Conservation (phyloP, 768 basidiomycete species). For the Hypholoma sublateritium region DNA sequence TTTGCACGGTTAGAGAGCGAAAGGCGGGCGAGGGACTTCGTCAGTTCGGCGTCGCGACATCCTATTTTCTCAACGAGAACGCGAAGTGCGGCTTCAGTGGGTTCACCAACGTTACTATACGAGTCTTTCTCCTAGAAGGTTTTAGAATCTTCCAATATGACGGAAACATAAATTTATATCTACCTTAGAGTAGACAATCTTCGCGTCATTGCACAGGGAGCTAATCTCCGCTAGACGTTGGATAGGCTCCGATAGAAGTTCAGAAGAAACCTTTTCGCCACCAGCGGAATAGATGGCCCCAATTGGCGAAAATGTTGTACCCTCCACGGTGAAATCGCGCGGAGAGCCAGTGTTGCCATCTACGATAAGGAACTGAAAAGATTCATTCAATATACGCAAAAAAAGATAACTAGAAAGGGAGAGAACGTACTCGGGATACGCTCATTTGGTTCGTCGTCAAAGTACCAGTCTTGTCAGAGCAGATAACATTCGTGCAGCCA, state of each 20-base stretch:
- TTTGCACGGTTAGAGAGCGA: conserved; percentile 65
- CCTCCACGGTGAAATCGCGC: conserved; percentile 80
- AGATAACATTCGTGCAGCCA: conserved; percentile 97
- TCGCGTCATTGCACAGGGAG: conserved; percentile 94
- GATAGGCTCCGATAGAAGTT: conserved; percentile 67
- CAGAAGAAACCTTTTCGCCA: conserved; percentile 56
- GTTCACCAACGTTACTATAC: conserved; percentile 90
- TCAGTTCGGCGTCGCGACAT: conserved; percentile 58
- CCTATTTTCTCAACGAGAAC: conserved; percentile 95
- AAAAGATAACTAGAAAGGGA: background rate
- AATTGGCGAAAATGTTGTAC: conserved; percentile 87
- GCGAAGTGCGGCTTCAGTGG: conserved; percentile 95
- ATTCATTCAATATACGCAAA: background rate
- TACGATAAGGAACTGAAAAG: conserved; percentile 70
- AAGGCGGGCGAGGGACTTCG: conserved; percentile 57
- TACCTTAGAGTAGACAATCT: conserved; percentile 80
- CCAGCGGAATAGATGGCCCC: conserved; percentile 70
- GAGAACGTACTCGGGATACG: conserved; percentile 64
- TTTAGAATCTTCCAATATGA: background rate
- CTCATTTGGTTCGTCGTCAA: conserved; percentile 98
- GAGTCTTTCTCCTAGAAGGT: conserved; percentile 65
- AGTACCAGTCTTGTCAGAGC: conserved; percentile 98
- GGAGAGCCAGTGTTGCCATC: conserved; percentile 49
- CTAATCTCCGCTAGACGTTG: conserved; percentile 89
- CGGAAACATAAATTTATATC: background rate